Percentiles rank a stretch among this genome's conserved stretches.
phyloP scores from a whole-genome alignment of 1,139 yeast species.

The Spathaspora jeffriesii region DNA sequence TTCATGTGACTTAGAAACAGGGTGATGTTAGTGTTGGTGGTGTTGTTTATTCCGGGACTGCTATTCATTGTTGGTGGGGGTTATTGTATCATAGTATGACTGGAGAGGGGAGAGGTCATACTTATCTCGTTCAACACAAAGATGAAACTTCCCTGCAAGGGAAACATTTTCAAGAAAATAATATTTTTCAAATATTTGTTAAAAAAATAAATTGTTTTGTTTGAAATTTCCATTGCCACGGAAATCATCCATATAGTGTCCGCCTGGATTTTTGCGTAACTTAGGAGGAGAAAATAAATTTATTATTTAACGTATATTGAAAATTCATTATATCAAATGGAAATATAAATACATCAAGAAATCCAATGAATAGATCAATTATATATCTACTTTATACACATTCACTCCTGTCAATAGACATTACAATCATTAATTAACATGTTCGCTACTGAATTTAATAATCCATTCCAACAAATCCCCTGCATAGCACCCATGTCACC shows the following conservation, averaged over 20 bases:
- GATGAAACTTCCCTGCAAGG: not conserved
- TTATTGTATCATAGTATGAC: no score
- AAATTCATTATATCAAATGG: no score
- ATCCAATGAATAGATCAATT: not conserved
- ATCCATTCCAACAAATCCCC: conserved; percentile 2
- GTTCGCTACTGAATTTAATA: conserved; percentile 3
- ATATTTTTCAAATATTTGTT: no score
- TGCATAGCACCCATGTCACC: not conserved
- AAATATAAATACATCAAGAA: not conserved
- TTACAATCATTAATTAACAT: no score
- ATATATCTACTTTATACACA: not conserved
- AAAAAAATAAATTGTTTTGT: no score
- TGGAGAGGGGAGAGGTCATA: no score
- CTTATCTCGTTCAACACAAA: not conserved
- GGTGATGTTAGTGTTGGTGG: no score
- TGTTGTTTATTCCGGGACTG: no score
- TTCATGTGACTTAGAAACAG: no score
- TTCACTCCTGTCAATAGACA: not conserved
- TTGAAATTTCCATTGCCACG: not conserved
- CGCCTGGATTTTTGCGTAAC: not conserved
- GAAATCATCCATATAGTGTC: not conserved
- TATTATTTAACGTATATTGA: no score
- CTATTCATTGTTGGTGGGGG: no score
- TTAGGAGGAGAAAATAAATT: not conserved
- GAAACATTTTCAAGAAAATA: not conserved